phyloP scores from a whole-genome alignment of 2,329 filamentous ascomycete genomes.

The Fusarium sp. region DNA sequence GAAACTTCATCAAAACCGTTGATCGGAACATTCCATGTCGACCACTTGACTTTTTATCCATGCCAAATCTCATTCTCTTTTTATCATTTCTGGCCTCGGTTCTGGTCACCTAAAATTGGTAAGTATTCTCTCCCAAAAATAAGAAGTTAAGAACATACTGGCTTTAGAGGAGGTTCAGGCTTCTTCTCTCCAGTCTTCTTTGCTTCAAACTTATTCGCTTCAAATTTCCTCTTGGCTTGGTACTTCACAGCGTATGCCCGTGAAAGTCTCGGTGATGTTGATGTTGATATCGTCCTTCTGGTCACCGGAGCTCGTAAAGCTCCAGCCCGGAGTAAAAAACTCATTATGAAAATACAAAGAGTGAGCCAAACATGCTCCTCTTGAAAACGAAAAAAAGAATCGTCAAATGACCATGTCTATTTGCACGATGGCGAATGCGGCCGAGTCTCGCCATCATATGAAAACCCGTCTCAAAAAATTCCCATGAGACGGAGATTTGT shows the following conservation, averaged over 20 bases:
- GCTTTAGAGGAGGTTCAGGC: neutral
- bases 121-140: neutral
- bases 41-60: slow-evolving; percentile 41
- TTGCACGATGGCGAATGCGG: slow-evolving; percentile 2
- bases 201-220: neutral
- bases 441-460: slow-evolving; percentile 30
- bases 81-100: slow-evolving; percentile 48
- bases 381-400: neutral
- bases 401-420: slow-evolving; percentile 7
- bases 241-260: neutral
- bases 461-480: slow-evolving; percentile 37
- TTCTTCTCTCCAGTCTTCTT: too few relatives aligned
- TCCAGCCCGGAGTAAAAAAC: slow-evolving; percentile 44
- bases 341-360: slow-evolving; percentile 45
- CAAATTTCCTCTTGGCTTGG: neutral
- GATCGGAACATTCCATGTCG: slow-evolving; percentile 50
- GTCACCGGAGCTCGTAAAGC: slow-evolving; percentile 40
- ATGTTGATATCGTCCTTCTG: slow-evolving; percentile 45
- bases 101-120: slow-evolving; percentile 45
- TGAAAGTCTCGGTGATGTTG: slow-evolving; percentile 36
- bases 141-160: slow-evolving; percentile 39
- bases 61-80: slow-evolving; percentile 47
- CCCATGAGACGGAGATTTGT: slow-evolving; percentile 39
- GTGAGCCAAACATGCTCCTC: slow-evolving; percentile 34
- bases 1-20: slow-evolving; percentile 53